Base-by-base conservation (phyloP, 345 rosid species). In the Eucalyptus erythrocorys region DNA sequence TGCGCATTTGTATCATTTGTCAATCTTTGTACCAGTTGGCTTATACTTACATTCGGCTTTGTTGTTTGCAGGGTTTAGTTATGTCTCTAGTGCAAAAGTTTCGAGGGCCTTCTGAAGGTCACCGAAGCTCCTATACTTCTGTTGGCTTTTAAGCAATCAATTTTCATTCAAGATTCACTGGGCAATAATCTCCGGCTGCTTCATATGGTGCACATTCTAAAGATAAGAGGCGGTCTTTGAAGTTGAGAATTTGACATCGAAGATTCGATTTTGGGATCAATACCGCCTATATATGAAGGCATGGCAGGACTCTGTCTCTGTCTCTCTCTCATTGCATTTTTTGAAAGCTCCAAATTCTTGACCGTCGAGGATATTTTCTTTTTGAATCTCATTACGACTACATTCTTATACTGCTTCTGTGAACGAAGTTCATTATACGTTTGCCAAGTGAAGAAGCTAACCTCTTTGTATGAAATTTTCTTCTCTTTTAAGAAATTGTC, bases 121-220 rank as follows among this genome's bases (percentile, higher is more conserved):
- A 95, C 22, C 90, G 93, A 87, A 88, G 91, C 90, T 93, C 99
- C 53, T 96, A 96, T 92, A 93, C 97, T 91, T 94, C 92, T 13
- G 96, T 94, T 79, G 92, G 95, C 91, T 95, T 96, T 92, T 95
- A 91, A 95, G 87, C 91, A 87, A 86, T 81, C 88, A 82, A 48
- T 50, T 76, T 92, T 50, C 34, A 40, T 86, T 32, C 48, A 71
- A 81, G 47, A 66, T 88, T 81, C 66, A 85, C 5, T 30, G 66
- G 48, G 88, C 43, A 85, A 89, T 89, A 85, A 89, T 42, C 42
- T 88, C 32, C 0, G 13, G 66, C 87, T 66, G 85, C 84, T 53
- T 49, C 87, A 17, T 21, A 76, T 76, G 84, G 84, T 86, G 55
- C 66, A 50, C 71, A 16, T 61, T 40, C 34, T 8, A 53, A 47